A percentile compares a stretch with the other conserved stretches of the same genome.
phyloP scores from a whole-genome alignment of 2,329 filamentous ascomycete genomes.

The Blumeriella jaapii region DNA sequence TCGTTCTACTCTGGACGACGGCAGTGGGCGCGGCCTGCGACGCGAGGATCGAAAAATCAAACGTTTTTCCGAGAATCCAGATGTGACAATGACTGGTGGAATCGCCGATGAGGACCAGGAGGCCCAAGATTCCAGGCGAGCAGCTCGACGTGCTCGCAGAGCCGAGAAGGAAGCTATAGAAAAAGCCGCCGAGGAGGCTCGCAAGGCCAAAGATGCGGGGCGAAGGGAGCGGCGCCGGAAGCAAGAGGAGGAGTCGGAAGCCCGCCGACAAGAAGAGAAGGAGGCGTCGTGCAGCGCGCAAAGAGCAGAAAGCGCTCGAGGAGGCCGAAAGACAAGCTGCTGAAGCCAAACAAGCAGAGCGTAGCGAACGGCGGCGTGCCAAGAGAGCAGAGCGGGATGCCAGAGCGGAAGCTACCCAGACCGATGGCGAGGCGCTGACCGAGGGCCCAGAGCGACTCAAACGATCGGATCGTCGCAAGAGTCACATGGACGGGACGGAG shows the following conservation, averaged over 20 bases:
- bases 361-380: conserved; percentile 37
- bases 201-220: conserved; percentile 44
- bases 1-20: conserved; percentile 41
- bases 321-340: conserved; percentile 27
- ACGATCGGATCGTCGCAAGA: conserved; percentile 37
- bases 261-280: conserved; percentile 43
- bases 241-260: conserved; percentile 46
- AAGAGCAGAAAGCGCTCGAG: conserved; percentile 38
- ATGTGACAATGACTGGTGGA: conserved; percentile 31
- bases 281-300: conserved; percentile 46
- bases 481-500: conserved; percentile 35
- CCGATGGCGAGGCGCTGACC: conserved; percentile 34
- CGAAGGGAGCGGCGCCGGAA: conserved; percentile 43
- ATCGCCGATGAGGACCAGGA: conserved; percentile 44
- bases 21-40: conserved; percentile 26
- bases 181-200: conserved; percentile 39
- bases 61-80: conserved; percentile 34
- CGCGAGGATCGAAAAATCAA: conserved; percentile 29
- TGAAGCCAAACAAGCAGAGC: conserved; percentile 32
- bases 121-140: conserved; percentile 37
- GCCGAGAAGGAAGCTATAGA: conserved; percentile 41
- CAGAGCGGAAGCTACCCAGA: conserved; percentile 31
- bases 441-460: conserved; percentile 32
- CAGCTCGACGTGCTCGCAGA: conserved; percentile 48
- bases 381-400: conserved; percentile 33